A percentile compares a stretch with the other conserved stretches of the same genome.
phyloP scores from a whole-genome alignment of 129 eudicot species.

The Flaveria bidentis region DNA sequence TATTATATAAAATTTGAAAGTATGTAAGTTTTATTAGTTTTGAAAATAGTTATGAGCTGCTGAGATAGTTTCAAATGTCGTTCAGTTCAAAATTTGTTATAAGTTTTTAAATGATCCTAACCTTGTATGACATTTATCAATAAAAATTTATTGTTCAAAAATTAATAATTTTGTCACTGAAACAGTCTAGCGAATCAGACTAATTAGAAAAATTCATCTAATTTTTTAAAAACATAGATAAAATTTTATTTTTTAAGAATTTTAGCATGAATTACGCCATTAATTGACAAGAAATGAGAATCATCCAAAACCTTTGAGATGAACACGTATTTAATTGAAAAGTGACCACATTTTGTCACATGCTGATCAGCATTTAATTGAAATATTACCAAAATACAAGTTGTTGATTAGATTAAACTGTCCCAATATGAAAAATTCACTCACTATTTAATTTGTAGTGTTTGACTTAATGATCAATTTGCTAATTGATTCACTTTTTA shows the following conservation, averaged over 20 bases:
- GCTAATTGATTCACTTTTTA: too few species aligned
- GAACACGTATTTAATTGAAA: constrained; percentile 10
- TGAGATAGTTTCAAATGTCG: too few species aligned
- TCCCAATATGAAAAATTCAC: not conserved
- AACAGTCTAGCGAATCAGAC: too few species aligned
- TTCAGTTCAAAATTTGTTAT: too few species aligned
- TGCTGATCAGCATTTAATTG: constrained; percentile 21
- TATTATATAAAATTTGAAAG: too few species aligned
- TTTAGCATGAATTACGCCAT: constrained; percentile 29
- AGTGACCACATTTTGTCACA: constrained; percentile 28
- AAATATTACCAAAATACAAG: constrained; percentile 15
- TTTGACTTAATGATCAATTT: not conserved
- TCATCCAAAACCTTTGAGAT: constrained; percentile 4
- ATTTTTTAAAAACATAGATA: not conserved
- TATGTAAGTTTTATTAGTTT: too few species aligned
- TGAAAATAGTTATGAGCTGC: too few species aligned
- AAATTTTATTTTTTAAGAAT: not conserved
- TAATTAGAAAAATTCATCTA: not conserved
- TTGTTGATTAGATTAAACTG: not conserved
- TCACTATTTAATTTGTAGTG: not conserved
- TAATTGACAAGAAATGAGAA: constrained; percentile 14
- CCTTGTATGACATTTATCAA: too few species aligned
- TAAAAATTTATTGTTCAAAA: too few species aligned
- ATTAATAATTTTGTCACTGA: too few species aligned
- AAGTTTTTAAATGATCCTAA: too few species aligned